Evolutionary conservation across 2,329 filamentous ascomycete genomes (phyloP).

Genomic region (Knufia petricola): DNA sequence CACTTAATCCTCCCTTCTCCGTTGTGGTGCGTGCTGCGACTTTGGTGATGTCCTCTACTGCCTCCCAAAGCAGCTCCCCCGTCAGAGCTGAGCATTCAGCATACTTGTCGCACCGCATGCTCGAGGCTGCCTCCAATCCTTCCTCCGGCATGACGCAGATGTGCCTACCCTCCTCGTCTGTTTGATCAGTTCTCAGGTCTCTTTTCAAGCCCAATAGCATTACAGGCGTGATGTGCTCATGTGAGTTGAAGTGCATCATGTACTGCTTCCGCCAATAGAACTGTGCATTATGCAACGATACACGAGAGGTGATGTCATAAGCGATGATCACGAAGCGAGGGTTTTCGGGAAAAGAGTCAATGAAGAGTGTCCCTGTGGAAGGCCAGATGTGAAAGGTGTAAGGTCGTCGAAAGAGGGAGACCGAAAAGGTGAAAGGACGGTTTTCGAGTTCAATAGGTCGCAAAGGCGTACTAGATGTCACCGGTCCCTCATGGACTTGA

Average conservation of each 20-base stretch:
- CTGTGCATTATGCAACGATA: conserved; percentile 40
- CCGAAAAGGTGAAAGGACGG: conserved; percentile 47
- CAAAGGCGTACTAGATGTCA: background rate
- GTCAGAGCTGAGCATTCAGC: conserved; percentile 54
- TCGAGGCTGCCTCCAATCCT: conserved; percentile 50
- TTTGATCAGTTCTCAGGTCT: conserved; percentile 37
- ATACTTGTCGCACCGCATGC: conserved; percentile 52
- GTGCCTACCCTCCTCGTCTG: conserved; percentile 20
- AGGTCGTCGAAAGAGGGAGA: conserved; percentile 41
- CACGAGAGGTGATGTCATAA: conserved; percentile 48
- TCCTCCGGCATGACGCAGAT: conserved; percentile 30
- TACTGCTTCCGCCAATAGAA: conserved; percentile 36
- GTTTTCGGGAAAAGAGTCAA: conserved; percentile 44
- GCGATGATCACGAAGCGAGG: conserved; percentile 50
- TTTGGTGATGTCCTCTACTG: conserved; percentile 51
- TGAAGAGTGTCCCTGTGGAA: conserved; percentile 49
- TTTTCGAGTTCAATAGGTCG: conserved; percentile 26
- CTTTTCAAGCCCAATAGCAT: conserved; percentile 52
- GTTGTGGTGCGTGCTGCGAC: conserved; percentile 51
- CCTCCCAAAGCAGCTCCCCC: conserved; percentile 50
- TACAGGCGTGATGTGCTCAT: conserved; percentile 42
- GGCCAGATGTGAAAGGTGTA: conserved; percentile 47
- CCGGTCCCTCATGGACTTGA: background rate
- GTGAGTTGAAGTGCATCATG: conserved; percentile 38
- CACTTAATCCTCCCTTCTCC: conserved; percentile 41